Conservation (phyloP, 1,284 basidiomycete genomes). For the Gymnopus androsaceus region DNA sequence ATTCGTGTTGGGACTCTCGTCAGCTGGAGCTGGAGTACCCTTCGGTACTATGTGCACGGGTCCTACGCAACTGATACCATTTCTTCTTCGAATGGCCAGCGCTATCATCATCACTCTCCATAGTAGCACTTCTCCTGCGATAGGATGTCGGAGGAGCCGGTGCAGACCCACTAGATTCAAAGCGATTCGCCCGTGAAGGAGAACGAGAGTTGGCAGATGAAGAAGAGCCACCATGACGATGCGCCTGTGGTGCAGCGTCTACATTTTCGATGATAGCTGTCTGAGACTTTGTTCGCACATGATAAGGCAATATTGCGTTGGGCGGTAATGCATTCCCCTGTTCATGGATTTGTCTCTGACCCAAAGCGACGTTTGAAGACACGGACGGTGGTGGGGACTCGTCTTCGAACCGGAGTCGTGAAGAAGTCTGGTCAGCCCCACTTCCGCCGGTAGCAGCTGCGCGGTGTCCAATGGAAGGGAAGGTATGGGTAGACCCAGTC, state of each 20-base stretch:
- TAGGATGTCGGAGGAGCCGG: constrained; percentile 14
- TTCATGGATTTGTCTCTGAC: constrained; percentile 37
- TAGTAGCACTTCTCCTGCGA: constrained; percentile 18
- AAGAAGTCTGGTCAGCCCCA: constrained; percentile 16
- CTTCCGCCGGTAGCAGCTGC: constrained; percentile 17
- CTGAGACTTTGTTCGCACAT: constrained; percentile 76
- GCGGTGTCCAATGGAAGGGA: constrained; percentile 62
- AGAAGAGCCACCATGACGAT: constrained; percentile 4
- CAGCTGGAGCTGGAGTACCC: constrained; percentile 36
- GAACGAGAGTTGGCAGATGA: constrained; percentile 8
- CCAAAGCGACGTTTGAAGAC: constrained; percentile 44
- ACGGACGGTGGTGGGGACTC: constrained; percentile 57
- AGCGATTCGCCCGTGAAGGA: constrained; percentile 5
- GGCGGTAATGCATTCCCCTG: constrained; percentile 45
- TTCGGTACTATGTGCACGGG: constrained; percentile 63
- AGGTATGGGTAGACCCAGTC: constrained; percentile 53
- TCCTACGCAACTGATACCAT: constrained; percentile 67
- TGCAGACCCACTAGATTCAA: neutral
- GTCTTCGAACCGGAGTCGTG: constrained; percentile 33
- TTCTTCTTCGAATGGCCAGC: constrained; percentile 54
- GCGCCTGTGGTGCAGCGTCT: neutral
- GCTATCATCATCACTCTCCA: constrained; percentile 41
- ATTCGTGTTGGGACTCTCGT: constrained; percentile 13
- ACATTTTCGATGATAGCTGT: constrained; percentile 72
- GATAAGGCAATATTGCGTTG: constrained; percentile 68